Evolutionary conservation across 495 filamentous ascomycete genomes (phyloP).

Genomic region (Physcia stellaris): DNA sequence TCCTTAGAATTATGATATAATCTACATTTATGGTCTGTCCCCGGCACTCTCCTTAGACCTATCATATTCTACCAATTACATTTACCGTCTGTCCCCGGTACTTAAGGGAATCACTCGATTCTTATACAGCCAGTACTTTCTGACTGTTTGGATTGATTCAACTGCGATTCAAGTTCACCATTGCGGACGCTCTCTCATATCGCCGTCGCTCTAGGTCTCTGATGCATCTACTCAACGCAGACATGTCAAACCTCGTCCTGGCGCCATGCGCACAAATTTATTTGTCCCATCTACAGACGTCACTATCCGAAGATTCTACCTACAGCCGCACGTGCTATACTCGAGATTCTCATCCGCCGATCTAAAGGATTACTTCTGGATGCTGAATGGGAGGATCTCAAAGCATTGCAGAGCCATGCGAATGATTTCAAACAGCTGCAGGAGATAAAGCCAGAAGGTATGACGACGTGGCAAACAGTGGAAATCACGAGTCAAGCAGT

Average conservation of each 20-base stretch:
- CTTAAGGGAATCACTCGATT: too few relatives aligned
- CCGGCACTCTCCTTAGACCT: too few relatives aligned
- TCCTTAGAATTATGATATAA: too few relatives aligned
- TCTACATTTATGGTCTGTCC: too few relatives aligned
- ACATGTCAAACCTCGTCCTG: slow-evolving; percentile 45
- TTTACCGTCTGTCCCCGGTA: too few relatives aligned
- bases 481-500: slow-evolving; percentile 38
- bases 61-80: too few relatives aligned
- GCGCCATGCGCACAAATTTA: slow-evolving; percentile 43
- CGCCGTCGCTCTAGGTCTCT: too few relatives aligned
- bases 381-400: slow-evolving; percentile 28
- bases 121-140: too few relatives aligned
- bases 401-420: slow-evolving; percentile 34
- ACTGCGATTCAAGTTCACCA: too few relatives aligned
- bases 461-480: slow-evolving; percentile 32
- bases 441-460: slow-evolving; percentile 22
- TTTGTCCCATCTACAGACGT: slow-evolving; percentile 40
- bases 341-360: slow-evolving; percentile 36
- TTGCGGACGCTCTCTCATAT: too few relatives aligned
- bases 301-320: slow-evolving; percentile 38
- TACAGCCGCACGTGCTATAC: slow-evolving; percentile 39
- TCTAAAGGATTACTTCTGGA: slow-evolving; percentile 20
- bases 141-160: too few relatives aligned
- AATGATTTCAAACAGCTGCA: slow-evolving; percentile 2
- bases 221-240: too few relatives aligned